Evolutionary conservation across 371 early-diverging fungal species (phyloP).

Genomic region (Apophysomyces variabilis): DNA sequence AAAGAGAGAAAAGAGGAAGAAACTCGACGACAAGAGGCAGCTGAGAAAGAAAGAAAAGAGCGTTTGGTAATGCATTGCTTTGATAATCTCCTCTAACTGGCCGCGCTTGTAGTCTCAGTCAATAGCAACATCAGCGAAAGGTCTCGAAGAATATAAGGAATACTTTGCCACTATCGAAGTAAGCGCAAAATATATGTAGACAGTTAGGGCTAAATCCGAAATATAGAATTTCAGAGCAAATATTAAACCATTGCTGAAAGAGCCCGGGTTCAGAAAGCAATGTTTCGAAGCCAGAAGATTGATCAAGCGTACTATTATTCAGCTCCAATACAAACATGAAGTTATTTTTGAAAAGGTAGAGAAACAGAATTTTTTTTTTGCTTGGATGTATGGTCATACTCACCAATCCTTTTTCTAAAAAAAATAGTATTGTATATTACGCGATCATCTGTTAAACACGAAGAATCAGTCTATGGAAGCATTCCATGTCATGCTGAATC

Average conservation of each 20-base stretch:
- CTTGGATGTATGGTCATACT: background rate
- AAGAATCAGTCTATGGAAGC: slow-evolving; percentile 46
- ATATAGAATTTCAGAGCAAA: slow-evolving; percentile 22
- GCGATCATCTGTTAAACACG: slow-evolving; percentile 53
- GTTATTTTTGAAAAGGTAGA: slow-evolving; percentile 33
- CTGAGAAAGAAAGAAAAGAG: slow-evolving; percentile 24
- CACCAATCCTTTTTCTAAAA: slow-evolving; percentile 5
- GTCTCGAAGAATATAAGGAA: slow-evolving; percentile 39
- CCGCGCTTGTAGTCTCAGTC: slow-evolving; percentile 21
- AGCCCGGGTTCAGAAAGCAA: slow-evolving; percentile 28
- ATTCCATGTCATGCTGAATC: slow-evolving; percentile 65
- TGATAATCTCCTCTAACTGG: background rate
- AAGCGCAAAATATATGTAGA: slow-evolving; percentile 6
- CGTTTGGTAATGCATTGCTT: background rate
- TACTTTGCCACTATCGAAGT: slow-evolving; percentile 34
- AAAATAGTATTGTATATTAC: slow-evolving; percentile 46
- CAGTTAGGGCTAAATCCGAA: background rate
- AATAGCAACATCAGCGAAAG: slow-evolving; percentile 29
- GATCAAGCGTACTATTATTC: slow-evolving; percentile 21
- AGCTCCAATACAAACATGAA: slow-evolving; percentile 30
- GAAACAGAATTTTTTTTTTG: no score
- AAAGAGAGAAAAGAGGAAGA: slow-evolving; percentile 30
- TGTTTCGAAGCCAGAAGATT: slow-evolving; percentile 7
- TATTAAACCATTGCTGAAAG: slow-evolving; percentile 24
- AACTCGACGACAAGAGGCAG: slow-evolving; percentile 26